These are phyloP conservation scores for Flammula alnicola DNA, from an alignment of 1,284 basidiomycete genomes.

Conservation along the genomic window DNA sequence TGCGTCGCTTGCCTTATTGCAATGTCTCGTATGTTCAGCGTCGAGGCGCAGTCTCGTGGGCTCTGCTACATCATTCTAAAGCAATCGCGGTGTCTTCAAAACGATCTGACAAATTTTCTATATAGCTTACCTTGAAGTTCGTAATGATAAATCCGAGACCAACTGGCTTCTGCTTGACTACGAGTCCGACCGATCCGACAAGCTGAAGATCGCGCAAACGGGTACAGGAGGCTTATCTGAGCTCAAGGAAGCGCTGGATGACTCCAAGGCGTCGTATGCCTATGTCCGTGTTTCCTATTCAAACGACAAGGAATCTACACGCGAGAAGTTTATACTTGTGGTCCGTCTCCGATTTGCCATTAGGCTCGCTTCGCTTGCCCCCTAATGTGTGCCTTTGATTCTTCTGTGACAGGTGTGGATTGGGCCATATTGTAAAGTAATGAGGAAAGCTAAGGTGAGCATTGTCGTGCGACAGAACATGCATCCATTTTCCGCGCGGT, in stretches of 20 bases:
- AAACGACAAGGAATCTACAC: constrained; percentile 85
- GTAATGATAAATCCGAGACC: constrained; percentile 79
- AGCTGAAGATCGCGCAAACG: constrained; percentile 74
- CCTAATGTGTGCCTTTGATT: constrained; percentile 13
- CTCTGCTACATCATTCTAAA: neutral
- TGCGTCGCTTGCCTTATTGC: constrained; percentile 40
- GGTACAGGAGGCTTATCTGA: constrained; percentile 81
- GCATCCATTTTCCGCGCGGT: constrained; percentile 24
- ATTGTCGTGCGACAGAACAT: too few relatives aligned
- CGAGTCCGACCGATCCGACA: constrained; percentile 86
- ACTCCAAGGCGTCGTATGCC: constrained; percentile 78
- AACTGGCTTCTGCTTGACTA: constrained; percentile 91
- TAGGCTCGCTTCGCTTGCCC: constrained; percentile 23
- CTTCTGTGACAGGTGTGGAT: constrained; percentile 67
- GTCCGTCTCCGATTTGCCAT: constrained; percentile 42
- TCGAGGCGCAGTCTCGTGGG: constrained; percentile 4
- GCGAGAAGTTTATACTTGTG: constrained; percentile 90
- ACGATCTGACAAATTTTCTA: constrained; percentile 20
- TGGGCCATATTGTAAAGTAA: constrained; percentile 82
- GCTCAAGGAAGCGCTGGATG: constrained; percentile 75
- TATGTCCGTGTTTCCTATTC: constrained; percentile 85
- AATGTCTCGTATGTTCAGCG: constrained; percentile 7
- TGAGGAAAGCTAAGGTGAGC: constrained; percentile 86
- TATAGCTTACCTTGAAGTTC: constrained; percentile 85
- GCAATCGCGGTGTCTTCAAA: neutral